Evolutionary conservation across 331 rosid species (phyloP).

Genomic region (Acacia concinna): DNA sequence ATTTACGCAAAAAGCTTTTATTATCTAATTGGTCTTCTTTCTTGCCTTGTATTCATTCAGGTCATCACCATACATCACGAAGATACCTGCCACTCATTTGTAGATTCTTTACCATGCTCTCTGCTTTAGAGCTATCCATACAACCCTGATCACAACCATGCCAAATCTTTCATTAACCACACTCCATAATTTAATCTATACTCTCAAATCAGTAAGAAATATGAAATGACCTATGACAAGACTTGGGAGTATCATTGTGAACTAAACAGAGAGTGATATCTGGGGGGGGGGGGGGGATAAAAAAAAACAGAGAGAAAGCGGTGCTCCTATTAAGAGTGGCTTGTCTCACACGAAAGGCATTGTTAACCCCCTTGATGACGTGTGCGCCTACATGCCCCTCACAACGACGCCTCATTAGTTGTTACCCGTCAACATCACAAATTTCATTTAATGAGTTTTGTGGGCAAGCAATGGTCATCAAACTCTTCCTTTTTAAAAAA

Average conservation of each 20-base stretch:
- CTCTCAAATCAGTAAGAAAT: neutral
- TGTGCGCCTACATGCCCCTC: neutral
- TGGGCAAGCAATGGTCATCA: neutral
- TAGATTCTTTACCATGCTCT: slow-evolving; percentile 88
- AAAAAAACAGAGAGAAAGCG: neutral
- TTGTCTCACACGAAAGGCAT: neutral
- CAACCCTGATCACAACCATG: slow-evolving; percentile 66
- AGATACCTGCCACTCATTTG: slow-evolving; percentile 84
- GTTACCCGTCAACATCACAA: slow-evolving; percentile 3
- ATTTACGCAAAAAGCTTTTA: slow-evolving; percentile 25
- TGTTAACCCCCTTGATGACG: neutral
- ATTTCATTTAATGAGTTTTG: neutral
- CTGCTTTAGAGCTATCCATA: slow-evolving; percentile 81
- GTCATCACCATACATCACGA: slow-evolving; percentile 92
- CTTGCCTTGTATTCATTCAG: slow-evolving; percentile 4
- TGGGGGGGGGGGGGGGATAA: too few relatives aligned
- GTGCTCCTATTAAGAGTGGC: neutral
- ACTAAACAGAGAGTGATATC: neutral
- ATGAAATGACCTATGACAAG: neutral
- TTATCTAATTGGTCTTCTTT: neutral
- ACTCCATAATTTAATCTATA: neutral
- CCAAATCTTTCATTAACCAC: slow-evolving; percentile 22
- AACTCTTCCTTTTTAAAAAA: neutral
- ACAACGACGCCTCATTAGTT: neutral
- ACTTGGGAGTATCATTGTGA: neutral